Evolutionary conservation across 805 yeast genomes (phyloP), one percentile per base, ranked within the genome.

Genomic region (Candida incommunis): DNA sequence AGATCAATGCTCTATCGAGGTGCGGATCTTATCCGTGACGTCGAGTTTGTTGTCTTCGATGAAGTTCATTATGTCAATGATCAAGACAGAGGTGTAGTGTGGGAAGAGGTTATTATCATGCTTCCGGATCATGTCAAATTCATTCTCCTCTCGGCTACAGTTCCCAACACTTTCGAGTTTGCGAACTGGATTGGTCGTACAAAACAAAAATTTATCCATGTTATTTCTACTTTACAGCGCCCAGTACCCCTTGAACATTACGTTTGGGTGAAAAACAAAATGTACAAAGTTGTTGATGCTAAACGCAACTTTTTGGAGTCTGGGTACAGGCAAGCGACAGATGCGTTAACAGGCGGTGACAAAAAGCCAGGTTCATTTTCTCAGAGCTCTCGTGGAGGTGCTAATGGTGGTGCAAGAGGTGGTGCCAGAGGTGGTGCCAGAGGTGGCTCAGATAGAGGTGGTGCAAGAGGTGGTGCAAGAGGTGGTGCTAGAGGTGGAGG

Each of bases 161-260:
- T 92, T 4, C 98, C 99, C n/a, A 92, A 92, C 60, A 90, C 98
- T 0, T 82, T 75, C 59, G 99, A 92, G 59, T 92, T 92, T 70
- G 99, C 99, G 5, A 84, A 82, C 51, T 92, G 99, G 99, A 90
- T 92, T 18, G 97, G 99, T 3, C 73, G 98, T 62, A 92, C 98
- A 0, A 92, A 92, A 59, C 88, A 85, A 54, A 90, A 88, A 61
- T 94, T 92, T 56, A 90, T 92, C 5, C 90, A 92, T 56, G 98
- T 92, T 42, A 92, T 92, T 20, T 86, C 95, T 0, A 92, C 99
- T 0, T 87, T 95, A 11, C 85, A 92, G 60, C 78, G 99, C 60
- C 99, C 99, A 0, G 94, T 92, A 21, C 99, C 99, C 0, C 65
- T 92, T 46, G 96, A 85, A 56, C 83, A 90, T 34, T 80, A 70